phyloP scores from a whole-genome alignment of 257 asterid genomes.

The Striga asiatica region DNA sequence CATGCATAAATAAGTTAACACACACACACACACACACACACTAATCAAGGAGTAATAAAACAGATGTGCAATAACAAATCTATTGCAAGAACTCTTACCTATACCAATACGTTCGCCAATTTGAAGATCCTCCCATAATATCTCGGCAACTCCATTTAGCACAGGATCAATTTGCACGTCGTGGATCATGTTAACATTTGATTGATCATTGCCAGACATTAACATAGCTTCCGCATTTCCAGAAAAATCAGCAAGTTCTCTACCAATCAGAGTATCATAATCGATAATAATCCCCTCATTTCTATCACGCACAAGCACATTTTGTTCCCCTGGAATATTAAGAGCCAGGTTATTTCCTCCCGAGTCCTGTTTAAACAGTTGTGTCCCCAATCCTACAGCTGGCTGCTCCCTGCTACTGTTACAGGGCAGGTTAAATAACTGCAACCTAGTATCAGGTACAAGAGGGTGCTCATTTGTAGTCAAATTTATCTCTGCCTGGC shows the following conservation, averaged over 20 bases:
- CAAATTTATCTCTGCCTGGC: no score
- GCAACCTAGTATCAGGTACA: no score
- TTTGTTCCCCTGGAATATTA: slow-evolving; percentile 24
- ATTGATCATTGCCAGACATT: slow-evolving; percentile 17
- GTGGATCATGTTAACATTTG: slow-evolving; percentile 25
- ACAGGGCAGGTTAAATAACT: slow-evolving; percentile 27
- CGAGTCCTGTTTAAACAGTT: slow-evolving; percentile 19
- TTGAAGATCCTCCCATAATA: slow-evolving; percentile 96
- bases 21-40: no score
- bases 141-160: slow-evolving; percentile 74
- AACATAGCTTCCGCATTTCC: slow-evolving; percentile 15
- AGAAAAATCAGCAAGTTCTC: slow-evolving; percentile 23
- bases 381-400: slow-evolving; percentile 25
- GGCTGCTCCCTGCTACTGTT: slow-evolving; percentile 19
- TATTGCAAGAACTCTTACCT: slow-evolving; percentile 36
- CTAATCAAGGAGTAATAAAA: no score
- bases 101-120: slow-evolving; percentile 97
- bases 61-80: slow-evolving; percentile 7
- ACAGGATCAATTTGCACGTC: slow-evolving; percentile 53
- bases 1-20: background rate
- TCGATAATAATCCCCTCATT: slow-evolving; percentile 21
- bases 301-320: slow-evolving; percentile 18
- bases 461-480: slow-evolving; percentile 26
- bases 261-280: slow-evolving; percentile 16
- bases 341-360: slow-evolving; percentile 21